Evolutionary conservation across 2,329 filamentous ascomycete genomes (phyloP).

Genomic region (Trichoderma lentiforme): DNA sequence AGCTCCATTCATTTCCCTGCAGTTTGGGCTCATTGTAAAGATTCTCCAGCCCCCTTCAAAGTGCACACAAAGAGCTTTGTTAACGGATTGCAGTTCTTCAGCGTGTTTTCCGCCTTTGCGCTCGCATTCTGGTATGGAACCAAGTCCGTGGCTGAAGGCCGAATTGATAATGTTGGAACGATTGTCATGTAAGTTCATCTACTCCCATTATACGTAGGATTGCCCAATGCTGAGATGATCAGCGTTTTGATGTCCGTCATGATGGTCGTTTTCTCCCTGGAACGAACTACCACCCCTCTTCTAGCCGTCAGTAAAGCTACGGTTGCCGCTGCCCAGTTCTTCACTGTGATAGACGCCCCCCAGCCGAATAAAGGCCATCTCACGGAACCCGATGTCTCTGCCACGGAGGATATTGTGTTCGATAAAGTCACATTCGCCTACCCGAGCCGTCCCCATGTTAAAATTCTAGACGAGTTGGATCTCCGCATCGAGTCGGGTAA

Average conservation of each 20-base stretch:
- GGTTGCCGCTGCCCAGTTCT: slow-evolving; percentile 57
- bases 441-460: slow-evolving; percentile 61
- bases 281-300: slow-evolving; percentile 55
- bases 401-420: slow-evolving; percentile 46
- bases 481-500: slow-evolving; percentile 61
- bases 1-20: slow-evolving; percentile 49
- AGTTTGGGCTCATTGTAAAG: slow-evolving; percentile 50
- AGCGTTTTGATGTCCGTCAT: slow-evolving; percentile 56
- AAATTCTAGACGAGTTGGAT: slow-evolving; percentile 58
- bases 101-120: slow-evolving; percentile 50
- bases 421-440: slow-evolving; percentile 69
- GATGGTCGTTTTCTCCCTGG: slow-evolving; percentile 54
- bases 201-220: neutral
- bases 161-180: slow-evolving; percentile 48
- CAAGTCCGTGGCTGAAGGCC: slow-evolving; percentile 45
- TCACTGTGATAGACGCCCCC: slow-evolving; percentile 51
- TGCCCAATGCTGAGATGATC: slow-evolving; percentile 13
- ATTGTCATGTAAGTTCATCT: slow-evolving; percentile 49
- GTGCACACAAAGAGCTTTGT: neutral
- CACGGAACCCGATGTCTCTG: slow-evolving; percentile 36
- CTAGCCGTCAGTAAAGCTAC: slow-evolving; percentile 57
- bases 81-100: slow-evolving; percentile 45
- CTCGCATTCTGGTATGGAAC: slow-evolving; percentile 63
- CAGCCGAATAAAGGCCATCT: slow-evolving; percentile 35
- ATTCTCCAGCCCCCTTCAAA: neutral